Evolutionary conservation across 306 rosid species (phyloP).

Genomic region (Gleditsia sinensis): DNA sequence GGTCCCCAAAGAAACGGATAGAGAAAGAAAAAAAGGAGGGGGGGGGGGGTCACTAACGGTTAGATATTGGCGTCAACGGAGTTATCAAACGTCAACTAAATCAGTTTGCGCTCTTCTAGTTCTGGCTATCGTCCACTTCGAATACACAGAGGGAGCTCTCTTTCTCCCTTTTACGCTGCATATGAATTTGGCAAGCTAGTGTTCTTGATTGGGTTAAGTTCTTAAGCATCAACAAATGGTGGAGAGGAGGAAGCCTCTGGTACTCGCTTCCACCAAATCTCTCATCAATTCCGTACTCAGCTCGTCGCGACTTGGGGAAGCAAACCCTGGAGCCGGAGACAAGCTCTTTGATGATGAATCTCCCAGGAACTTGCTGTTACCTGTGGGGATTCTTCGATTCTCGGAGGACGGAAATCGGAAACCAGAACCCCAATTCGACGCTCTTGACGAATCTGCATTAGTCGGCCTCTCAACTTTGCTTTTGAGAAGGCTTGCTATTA

Average conservation of each 20-base stretch:
- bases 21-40: no score
- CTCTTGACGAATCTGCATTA: conserved; percentile 68
- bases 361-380: conserved; percentile 35
- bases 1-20: no score
- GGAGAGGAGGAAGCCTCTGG: conserved; percentile 78
- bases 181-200: conserved; percentile 14
- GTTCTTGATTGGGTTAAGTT: neutral
- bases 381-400: conserved; percentile 71
- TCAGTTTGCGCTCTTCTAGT: neutral
- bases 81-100: neutral
- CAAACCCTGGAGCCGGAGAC: conserved; percentile 20
- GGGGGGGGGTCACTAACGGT: no score
- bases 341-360: conserved; percentile 15
- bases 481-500: conserved; percentile 67
- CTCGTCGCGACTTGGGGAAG: conserved; percentile 22
- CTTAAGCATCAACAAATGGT: conserved; percentile 51
- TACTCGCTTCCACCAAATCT: conserved; percentile 69
- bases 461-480: conserved; percentile 64
- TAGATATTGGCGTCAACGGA: neutral
- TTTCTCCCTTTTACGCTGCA: neutral
- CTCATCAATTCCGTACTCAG: conserved; percentile 54
- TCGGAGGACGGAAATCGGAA: conserved; percentile 12
- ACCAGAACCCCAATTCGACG: conserved; percentile 38
- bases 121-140: neutral
- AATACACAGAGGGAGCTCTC: neutral